A percentile compares a stretch with the other conserved stretches of the same genome.
Evolutionary conservation across 305 asterid species (phyloP).

Genomic region (Coffea humblotiana): DNA sequence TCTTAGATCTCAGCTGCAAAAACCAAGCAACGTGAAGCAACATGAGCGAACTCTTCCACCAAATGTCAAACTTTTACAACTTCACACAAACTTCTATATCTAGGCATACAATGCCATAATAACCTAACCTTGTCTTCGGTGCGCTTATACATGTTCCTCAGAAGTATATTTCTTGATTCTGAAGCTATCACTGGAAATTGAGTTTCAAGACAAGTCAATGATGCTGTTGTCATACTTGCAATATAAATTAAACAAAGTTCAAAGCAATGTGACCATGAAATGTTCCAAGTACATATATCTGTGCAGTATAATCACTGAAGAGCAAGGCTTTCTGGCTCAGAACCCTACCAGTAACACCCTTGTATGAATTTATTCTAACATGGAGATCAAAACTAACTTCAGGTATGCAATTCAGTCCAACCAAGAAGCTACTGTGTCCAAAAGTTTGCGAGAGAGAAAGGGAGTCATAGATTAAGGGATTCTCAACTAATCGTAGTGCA

Average conservation of each 20-base stretch:
- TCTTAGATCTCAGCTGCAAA: constrained; percentile 35
- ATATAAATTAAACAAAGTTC: not conserved
- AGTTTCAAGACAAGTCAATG: constrained; percentile 11
- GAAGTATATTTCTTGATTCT: constrained; percentile 62
- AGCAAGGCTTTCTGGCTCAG: not conserved
- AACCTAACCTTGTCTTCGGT: constrained; percentile 67
- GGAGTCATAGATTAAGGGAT: not conserved
- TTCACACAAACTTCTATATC: not conserved
- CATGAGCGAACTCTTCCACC: not conserved
- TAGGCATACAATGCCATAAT: not conserved
- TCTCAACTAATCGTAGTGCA: not conserved
- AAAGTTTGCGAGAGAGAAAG: not conserved
- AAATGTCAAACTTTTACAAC: not conserved
- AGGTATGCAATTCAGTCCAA: not conserved
- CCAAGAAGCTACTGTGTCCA: not conserved
- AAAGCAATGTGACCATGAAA: not conserved
- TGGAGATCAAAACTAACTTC: not conserved
- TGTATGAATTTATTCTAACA: not conserved
- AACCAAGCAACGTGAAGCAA: constrained; percentile 4
- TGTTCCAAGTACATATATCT: not conserved
- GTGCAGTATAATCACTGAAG: not conserved
- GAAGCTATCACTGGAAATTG: constrained; percentile 52
- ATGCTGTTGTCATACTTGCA: not conserved
- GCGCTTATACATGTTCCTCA: constrained; percentile 69
- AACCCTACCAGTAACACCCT: not conserved